Conservation (phyloP, 225 moss, liverwort and hornwort species). For the Sphagnum contortum region DNA sequence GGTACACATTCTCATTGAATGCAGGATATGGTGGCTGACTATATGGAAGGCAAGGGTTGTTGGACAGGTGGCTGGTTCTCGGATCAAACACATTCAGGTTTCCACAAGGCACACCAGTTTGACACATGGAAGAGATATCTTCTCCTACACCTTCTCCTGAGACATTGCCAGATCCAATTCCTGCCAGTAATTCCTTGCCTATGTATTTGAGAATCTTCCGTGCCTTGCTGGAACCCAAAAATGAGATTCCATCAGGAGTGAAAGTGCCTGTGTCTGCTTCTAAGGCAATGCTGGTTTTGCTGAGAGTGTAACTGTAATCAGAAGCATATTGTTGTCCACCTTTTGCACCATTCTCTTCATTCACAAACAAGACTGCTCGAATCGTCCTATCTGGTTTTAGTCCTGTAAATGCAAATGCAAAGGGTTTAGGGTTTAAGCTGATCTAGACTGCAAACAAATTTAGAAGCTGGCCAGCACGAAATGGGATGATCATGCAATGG, state of each 20-base stretch:
- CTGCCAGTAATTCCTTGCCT: constrained; percentile 43
- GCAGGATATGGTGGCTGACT: constrained; percentile 21
- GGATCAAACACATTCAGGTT: constrained; percentile 52
- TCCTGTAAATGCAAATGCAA: no score
- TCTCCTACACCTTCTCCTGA: constrained; percentile 55
- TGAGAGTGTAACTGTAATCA: constrained; percentile 37
- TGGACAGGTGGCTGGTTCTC: constrained; percentile 36
- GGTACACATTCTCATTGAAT: neutral
- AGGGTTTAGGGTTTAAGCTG: no score
- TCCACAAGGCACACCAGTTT: constrained; percentile 57
- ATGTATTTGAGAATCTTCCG: constrained; percentile 36
- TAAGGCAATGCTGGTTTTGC: constrained; percentile 61
- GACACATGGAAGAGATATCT: constrained; percentile 47
- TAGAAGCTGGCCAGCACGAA: no score
- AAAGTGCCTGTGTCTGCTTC: constrained; percentile 79
- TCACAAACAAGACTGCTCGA: constrained; percentile 70
- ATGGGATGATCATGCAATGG: neutral
- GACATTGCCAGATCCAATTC: constrained; percentile 72
- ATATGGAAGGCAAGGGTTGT: constrained; percentile 59
- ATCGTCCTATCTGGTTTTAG: constrained; percentile 61
- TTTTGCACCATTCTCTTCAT: constrained; percentile 74
- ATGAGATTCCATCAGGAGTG: constrained; percentile 64
- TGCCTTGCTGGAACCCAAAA: constrained; percentile 45
- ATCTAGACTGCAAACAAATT: no score
- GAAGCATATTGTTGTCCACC: constrained; percentile 64